phyloP scores from a whole-genome alignment of 495 filamentous ascomycete species.

The Podospora pseudopauciseta region DNA sequence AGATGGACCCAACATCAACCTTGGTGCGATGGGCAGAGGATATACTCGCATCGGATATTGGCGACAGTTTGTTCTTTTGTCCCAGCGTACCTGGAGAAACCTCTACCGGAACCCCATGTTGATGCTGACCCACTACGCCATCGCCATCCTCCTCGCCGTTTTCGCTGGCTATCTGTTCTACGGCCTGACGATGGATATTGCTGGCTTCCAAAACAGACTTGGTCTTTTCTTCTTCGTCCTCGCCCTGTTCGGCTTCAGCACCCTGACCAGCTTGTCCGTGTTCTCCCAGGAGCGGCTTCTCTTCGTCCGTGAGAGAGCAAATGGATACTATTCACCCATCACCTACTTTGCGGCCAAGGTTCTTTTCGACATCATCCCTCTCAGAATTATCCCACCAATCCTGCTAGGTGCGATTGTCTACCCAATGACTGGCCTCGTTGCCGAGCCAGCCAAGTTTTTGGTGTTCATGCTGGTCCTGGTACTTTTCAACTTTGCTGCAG shows the following conservation, averaged over 20 bases:
- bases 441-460: conserved; percentile 79
- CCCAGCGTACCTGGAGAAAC: conserved; percentile 90
- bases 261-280: conserved; percentile 86
- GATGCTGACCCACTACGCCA: conserved; percentile 99
- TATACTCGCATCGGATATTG: conserved; percentile 75
- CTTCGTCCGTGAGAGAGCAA: conserved; percentile 91
- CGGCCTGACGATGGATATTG: conserved; percentile 89
- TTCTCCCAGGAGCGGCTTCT: conserved; percentile 89
- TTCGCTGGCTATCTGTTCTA: conserved; percentile 96
- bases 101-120: conserved; percentile 97
- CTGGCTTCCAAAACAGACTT: conserved; percentile 97
- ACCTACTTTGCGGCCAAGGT: conserved; percentile 97
- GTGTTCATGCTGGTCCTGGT: conserved; percentile 89
- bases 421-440: conserved; percentile 91
- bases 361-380: conserved; percentile 89
- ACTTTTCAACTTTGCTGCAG: conserved; percentile 92
- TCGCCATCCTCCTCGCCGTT: conserved; percentile 89
- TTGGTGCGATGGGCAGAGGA: conserved; percentile 61
- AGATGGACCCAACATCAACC: conserved; percentile 40
- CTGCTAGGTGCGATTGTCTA: conserved; percentile 97
- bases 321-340: conserved; percentile 94
- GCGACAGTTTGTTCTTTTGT: conserved; percentile 85
- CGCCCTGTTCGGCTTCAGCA: conserved; percentile 94
- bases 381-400: conserved; percentile 90
- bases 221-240: conserved; percentile 98